These are phyloP conservation scores for Populus alba DNA, from an alignment of 345 rosid species.

Conservation along the genomic window DNA sequence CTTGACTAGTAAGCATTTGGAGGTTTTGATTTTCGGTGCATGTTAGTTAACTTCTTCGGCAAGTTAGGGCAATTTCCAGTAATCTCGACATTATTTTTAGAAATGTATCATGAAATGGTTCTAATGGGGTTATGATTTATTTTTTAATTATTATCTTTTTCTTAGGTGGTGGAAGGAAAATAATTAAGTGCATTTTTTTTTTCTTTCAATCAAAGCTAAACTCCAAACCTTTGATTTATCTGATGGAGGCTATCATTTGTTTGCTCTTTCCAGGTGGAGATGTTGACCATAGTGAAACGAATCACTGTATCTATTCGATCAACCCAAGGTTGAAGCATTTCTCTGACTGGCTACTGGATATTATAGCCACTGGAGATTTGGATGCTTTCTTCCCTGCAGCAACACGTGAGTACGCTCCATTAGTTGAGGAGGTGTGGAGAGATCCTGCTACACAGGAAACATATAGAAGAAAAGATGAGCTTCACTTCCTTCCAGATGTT, in stretches of 20 bases:
- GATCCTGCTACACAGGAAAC: slow-evolving; percentile 96
- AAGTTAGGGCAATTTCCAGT: neutral
- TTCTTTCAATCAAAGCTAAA: neutral
- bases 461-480: slow-evolving; percentile 82
- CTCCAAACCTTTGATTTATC: neutral
- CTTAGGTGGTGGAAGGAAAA: neutral
- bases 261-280: slow-evolving; percentile 50
- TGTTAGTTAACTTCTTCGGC: neutral
- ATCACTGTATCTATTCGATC: slow-evolving; percentile 64
- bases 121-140: neutral
- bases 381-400: slow-evolving; percentile 99
- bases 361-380: slow-evolving; percentile 94
- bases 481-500: slow-evolving; percentile 95
- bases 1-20: neutral
- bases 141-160: too few species aligned
- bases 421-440: slow-evolving; percentile 97
- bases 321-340: slow-evolving; percentile 93
- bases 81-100: neutral
- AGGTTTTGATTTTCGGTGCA: neutral
- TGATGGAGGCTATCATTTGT: neutral
- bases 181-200: neutral
- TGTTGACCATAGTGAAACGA: slow-evolving; percentile 33
- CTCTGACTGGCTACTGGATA: slow-evolving; percentile 97
- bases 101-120: neutral
- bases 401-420: slow-evolving; percentile 95